Evolutionary conservation across 2,329 filamentous ascomycete genomes (phyloP).

Genomic region (Fusarium nelsonii): DNA sequence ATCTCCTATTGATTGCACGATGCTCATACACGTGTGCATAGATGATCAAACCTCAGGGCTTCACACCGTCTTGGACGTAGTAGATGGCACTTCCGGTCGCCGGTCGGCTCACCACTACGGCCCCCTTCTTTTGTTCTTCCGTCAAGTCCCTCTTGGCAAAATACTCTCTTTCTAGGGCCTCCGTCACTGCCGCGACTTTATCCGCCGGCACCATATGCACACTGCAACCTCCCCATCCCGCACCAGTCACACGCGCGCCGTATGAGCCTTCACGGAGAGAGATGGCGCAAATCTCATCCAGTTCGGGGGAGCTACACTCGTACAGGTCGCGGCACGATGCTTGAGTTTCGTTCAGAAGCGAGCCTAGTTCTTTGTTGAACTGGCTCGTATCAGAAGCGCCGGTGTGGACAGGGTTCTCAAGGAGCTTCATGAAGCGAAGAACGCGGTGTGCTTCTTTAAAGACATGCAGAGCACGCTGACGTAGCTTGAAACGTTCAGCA

Average conservation of each 20-base stretch:
- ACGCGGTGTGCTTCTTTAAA: slow-evolving; percentile 91
- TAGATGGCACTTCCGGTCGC: slow-evolving; percentile 77
- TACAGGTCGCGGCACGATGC: slow-evolving; percentile 87
- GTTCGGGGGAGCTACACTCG: slow-evolving; percentile 91
- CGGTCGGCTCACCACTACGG: slow-evolving; percentile 90
- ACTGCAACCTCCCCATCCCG: slow-evolving; percentile 96
- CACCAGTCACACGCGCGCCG: slow-evolving; percentile 88
- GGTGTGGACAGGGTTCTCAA: slow-evolving; percentile 65
- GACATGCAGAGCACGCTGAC: slow-evolving; percentile 89
- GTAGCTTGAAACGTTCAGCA: slow-evolving; percentile 87
- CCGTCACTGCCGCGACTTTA: slow-evolving; percentile 81
- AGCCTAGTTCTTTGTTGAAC: slow-evolving; percentile 79
- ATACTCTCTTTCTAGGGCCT: slow-evolving; percentile 84
- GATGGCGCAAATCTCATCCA: slow-evolving; percentile 89
- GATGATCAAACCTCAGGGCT: slow-evolving; percentile 19
- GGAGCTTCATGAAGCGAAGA: slow-evolving; percentile 81
- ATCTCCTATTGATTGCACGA: slow-evolving; percentile 5
- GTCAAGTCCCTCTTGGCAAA: slow-evolving; percentile 76
- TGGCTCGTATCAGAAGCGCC: slow-evolving; percentile 64
- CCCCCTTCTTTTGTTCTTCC: slow-evolving; percentile 79
- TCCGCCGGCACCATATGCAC: slow-evolving; percentile 91
- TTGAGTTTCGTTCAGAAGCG: slow-evolving; percentile 90
- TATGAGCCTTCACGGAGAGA: slow-evolving; percentile 83
- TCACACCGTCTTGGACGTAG: slow-evolving; percentile 52
- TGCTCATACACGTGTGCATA: slow-evolving; percentile 10